Evolutionary conservation across 2,329 filamentous ascomycete genomes (phyloP).

Genomic region (Mycosphaerella sp.): DNA sequence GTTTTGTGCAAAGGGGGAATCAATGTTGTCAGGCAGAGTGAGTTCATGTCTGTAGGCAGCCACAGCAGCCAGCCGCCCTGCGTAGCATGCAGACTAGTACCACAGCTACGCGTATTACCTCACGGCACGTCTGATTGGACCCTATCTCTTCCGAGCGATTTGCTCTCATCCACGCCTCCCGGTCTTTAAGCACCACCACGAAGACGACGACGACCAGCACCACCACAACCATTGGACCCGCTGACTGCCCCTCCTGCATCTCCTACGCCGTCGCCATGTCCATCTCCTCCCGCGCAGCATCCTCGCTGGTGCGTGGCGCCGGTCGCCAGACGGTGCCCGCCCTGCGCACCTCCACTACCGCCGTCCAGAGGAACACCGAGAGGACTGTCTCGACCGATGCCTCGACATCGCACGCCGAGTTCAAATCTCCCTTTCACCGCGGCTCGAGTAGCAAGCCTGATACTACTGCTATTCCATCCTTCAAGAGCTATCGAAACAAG

Average conservation of each 20-base stretch:
- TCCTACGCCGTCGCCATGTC: constrained; percentile 41
- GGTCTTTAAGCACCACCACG: not conserved
- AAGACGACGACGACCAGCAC: constrained; percentile 9
- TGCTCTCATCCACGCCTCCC: too few species aligned
- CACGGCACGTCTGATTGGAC: not conserved
- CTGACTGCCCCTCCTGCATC: constrained; percentile 20
- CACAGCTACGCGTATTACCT: not conserved
- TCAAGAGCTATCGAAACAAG: constrained; percentile 77
- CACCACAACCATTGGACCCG: constrained; percentile 19
- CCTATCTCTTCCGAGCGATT: constrained; percentile 1
- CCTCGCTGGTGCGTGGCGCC: constrained; percentile 44
- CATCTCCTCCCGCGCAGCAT: constrained; percentile 43
- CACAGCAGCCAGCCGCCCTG: not conserved
- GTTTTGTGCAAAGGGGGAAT: not conserved
- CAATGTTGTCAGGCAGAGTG: not conserved
- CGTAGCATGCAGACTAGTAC: not conserved
- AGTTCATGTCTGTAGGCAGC: not conserved
- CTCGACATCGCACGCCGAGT: constrained; percentile 39
- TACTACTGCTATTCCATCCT: constrained; percentile 75
- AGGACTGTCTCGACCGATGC: constrained; percentile 27
- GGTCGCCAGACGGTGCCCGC: constrained; percentile 43
- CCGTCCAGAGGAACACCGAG: constrained; percentile 37
- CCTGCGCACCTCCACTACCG: constrained; percentile 41
- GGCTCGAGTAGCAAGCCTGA: constrained; percentile 35
- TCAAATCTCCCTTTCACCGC: constrained; percentile 52